These are phyloP conservation scores for Plasmodium malariae DNA, from an alignment of 169 alveolate genomes.

Conservation along the genomic window DNA sequence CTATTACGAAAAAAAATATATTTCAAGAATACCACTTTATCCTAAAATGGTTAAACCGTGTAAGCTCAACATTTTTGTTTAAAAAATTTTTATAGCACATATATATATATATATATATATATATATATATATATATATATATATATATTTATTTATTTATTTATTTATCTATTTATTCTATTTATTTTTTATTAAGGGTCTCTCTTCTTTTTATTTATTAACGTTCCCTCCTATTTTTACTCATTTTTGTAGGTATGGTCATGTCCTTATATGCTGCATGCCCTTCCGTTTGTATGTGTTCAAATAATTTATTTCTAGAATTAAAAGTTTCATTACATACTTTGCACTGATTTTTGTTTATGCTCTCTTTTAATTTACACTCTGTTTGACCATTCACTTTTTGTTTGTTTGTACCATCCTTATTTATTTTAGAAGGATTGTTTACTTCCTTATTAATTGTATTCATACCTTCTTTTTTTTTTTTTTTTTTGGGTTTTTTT, in stretches of 20 bases:
- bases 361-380: slow-evolving; percentile 25
- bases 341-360: slow-evolving; percentile 27
- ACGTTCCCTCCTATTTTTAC: slow-evolving; percentile 3
- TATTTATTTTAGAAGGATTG: background rate
- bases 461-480: background rate
- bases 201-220: slow-evolving; percentile 10
- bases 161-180: too few species aligned
- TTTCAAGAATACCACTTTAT: too few species aligned
- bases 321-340: slow-evolving; percentile 44
- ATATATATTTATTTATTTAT: background rate
- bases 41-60: too few species aligned
- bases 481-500: slow-evolving; percentile 11
- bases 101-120: too few species aligned
- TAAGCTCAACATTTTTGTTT: too few species aligned
- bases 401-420: background rate
- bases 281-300: slow-evolving; percentile 77
- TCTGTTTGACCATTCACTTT: background rate
- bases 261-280: slow-evolving; percentile 76
- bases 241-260: background rate
- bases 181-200: too few species aligned
- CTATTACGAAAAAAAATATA: too few species aligned
- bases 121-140: slow-evolving; percentile 21
- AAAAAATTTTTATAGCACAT: too few species aligned
- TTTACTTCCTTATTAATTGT: background rate
- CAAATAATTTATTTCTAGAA: slow-evolving; percentile 80